Conservation (phyloP, 202 grass and related monocot genomes). For the Eragrostis tef region DNA sequence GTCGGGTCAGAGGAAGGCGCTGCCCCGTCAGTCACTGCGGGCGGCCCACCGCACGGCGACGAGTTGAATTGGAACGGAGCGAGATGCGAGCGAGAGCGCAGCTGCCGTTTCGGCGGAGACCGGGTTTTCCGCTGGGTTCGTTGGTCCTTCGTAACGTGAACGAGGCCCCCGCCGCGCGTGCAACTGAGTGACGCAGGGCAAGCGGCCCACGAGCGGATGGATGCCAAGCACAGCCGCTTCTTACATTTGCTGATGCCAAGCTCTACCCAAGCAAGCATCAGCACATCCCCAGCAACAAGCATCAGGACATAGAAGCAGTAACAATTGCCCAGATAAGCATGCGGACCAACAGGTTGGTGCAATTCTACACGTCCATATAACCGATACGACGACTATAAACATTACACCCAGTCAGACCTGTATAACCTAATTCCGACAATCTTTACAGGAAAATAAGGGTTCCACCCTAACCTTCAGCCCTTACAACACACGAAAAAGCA, state of each 20-base stretch:
- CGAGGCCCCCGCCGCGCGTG: not conserved
- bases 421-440: constrained; percentile 22
- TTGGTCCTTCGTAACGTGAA: not conserved
- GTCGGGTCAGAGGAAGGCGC: constrained; percentile 21
- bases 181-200: no score
- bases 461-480: constrained; percentile 33
- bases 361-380: not conserved
- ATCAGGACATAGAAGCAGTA: no score
- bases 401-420: constrained; percentile 36
- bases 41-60: not conserved
- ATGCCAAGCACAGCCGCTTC: no score
- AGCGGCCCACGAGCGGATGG: no score
- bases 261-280: not conserved
- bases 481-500: constrained; percentile 33
- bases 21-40: not conserved
- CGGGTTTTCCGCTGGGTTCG: constrained; percentile 52
- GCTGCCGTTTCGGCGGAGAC: constrained; percentile 43
- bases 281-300: no score
- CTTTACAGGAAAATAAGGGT: constrained; percentile 40
- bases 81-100: not conserved
- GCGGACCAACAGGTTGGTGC: not conserved
- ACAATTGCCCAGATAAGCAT: not conserved
- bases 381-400: constrained; percentile 10
- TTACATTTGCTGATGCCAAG: not conserved
- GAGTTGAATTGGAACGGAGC: no score